Evolutionary conservation across 1,139 yeast genomes (phyloP).

Genomic region (Lodderomyces theae): DNA sequence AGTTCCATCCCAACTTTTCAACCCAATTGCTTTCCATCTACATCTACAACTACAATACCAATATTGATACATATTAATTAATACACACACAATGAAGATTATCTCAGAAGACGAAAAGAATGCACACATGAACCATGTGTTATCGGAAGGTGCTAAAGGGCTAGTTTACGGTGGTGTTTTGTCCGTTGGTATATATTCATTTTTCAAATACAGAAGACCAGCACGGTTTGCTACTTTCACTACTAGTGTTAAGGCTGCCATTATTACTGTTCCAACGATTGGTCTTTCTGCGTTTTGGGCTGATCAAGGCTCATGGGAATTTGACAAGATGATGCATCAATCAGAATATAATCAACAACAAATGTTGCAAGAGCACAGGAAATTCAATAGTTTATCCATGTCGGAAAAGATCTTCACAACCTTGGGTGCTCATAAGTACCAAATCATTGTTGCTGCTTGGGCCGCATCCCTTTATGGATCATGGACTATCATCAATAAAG

Average conservation of each 20-base stretch:
- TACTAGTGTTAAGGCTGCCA: conserved; percentile 39
- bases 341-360: conserved; percentile 29
- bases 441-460: conserved; percentile 77
- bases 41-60: too few relatives aligned
- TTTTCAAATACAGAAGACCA: conserved; percentile 35
- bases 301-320: conserved; percentile 50
- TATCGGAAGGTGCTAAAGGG: conserved; percentile 41
- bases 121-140: conserved; percentile 39
- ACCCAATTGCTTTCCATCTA: neutral
- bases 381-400: conserved; percentile 49
- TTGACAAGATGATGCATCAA: conserved; percentile 40
- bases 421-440: conserved; percentile 63
- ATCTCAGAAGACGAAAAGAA: conserved; percentile 39
- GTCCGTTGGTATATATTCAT: conserved; percentile 34
- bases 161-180: conserved; percentile 35
- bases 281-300: conserved; percentile 42
- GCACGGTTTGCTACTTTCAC: conserved; percentile 34
- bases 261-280: conserved; percentile 43
- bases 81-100: conserved; percentile 36
- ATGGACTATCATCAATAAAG: conserved; percentile 73
- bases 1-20: too few relatives aligned
- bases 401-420: conserved; percentile 45
- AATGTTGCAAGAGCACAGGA: conserved; percentile 45
- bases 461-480: conserved; percentile 84
- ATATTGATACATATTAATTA: neutral